Base-by-base conservation (phyloP, 169 alveolate genomes). In the Plasmodium chabaudi region DNA sequence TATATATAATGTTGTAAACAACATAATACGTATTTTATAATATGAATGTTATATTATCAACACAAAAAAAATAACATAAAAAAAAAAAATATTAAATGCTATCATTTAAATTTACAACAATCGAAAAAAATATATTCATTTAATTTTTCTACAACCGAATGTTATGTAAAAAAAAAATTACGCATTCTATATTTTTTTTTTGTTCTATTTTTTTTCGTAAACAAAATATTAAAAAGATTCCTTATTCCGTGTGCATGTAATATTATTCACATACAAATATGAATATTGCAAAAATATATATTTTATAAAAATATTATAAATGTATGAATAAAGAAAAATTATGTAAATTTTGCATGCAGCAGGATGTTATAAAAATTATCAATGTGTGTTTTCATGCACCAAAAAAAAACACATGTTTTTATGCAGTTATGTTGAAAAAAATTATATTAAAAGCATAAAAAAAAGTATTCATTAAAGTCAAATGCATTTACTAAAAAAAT, bases 221-320 rank as follows among this genome's bases (percentile, higher is more conserved):
- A 67, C 64, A 74, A 74, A 74, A 74, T 61, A 34, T 64, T 60
- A 74, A 44, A 61, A 74, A 47, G 73, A 55, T 74, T 64, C 88
- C 88, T 64, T 74, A 49, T 23, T 61, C 44, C 74, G 72, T 74
- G 88, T 74, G 88, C 88, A 59, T 74, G 88, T 74, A 74, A 63
- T 34, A 34, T 25, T 60, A 59, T 44, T 74, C 49, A 72, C 73
- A 74, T 74, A 74, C 68, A 25, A 65, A 46, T 47, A 74, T 39
- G 17, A 72, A 59, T 55, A 57, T 57, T 9, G 19, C 65, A 57
- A 57, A 57, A 57, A 17, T 34, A 34, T 34, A 17, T 25, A 9
- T 49, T 25, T 12, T 51, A 70, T 10, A 39, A 39, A 49, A 70
- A 70, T 27, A 21, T 12, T 21, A 34, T 70, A 72, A 46, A 44